phyloP scores from a whole-genome alignment of 495 filamentous ascomycete species.

The Lasiosphaeriaceae sp. region DNA sequence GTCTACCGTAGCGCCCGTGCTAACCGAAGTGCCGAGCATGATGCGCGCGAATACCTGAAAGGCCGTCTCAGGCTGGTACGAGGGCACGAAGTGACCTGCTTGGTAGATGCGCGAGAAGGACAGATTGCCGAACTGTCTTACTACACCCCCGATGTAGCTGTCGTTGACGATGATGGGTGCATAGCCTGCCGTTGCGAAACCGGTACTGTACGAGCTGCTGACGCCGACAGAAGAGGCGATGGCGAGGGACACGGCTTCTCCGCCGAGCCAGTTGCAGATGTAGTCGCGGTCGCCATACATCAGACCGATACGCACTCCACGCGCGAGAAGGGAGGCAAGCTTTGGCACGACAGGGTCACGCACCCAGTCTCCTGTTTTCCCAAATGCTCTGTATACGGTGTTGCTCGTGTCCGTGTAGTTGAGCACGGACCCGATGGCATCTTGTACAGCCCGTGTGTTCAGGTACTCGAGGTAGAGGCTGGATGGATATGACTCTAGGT shows the following conservation, averaged over 20 bases:
- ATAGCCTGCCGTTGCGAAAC: conserved; percentile 48
- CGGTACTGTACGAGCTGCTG: conserved; percentile 22
- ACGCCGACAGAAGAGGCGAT: conserved; percentile 37
- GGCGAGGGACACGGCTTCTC: conserved; percentile 55
- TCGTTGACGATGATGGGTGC: conserved; percentile 49
- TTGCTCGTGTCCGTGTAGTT: conserved; percentile 60
- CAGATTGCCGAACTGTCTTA: conserved; percentile 64
- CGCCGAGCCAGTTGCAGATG: conserved; percentile 66
- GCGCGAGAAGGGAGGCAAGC: conserved; percentile 49
- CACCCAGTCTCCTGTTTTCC: conserved; percentile 48
- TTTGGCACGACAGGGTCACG: conserved; percentile 44
- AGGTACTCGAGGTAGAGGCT: conserved; percentile 61
- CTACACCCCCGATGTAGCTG: conserved; percentile 56
- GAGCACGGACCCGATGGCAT: conserved; percentile 59
- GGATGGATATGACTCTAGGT: conserved; percentile 60
- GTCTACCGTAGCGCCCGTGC: conserved; percentile 52
- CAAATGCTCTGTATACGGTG: conserved; percentile 51
- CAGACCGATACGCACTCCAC: conserved; percentile 62
- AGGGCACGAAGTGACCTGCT: conserved; percentile 67
- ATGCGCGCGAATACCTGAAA: conserved; percentile 64
- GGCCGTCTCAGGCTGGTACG: conserved; percentile 64
- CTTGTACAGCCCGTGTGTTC: conserved; percentile 58
- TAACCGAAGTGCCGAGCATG: conserved; percentile 55
- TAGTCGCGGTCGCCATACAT: conserved; percentile 66
- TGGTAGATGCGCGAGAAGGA: conserved; percentile 68